These are phyloP conservation scores for Gaertneriomyces sp. DNA, from an alignment of 192 early-diverging fungal genomes.

Conservation along the genomic window DNA sequence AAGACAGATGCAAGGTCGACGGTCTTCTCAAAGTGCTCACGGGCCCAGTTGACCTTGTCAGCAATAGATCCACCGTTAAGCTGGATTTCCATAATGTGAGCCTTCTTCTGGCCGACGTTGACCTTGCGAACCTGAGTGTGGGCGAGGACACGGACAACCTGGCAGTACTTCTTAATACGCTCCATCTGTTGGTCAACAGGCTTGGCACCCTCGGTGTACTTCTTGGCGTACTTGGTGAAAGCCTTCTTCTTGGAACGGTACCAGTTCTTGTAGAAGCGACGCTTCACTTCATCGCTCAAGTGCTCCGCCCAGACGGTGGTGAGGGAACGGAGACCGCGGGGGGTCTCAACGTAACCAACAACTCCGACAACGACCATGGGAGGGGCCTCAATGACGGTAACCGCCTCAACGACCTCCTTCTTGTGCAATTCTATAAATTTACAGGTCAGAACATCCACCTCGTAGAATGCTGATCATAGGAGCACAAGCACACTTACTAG, in stretches of 20 bases:
- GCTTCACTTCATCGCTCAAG: constrained; percentile 93
- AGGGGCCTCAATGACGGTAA: constrained; percentile 96
- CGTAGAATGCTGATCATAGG: constrained; percentile 12
- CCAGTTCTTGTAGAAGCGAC: constrained; percentile 99
- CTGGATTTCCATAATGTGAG: constrained; percentile 99
- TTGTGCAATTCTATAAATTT: constrained; percentile 85
- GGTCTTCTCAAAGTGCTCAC: constrained; percentile 96
- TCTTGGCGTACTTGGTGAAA: constrained; percentile 99
- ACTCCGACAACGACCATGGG: constrained; percentile 97
- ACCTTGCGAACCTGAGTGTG: constrained; percentile 98
- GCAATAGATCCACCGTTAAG: constrained; percentile 95
- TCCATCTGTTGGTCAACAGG: constrained; percentile 88
- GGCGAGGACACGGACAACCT: constrained; percentile 92
- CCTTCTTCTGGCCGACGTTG: constrained; percentile 97
- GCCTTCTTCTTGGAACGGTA: constrained; percentile 99
- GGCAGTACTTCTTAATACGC: constrained; percentile 99
- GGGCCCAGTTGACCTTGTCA: constrained; percentile 97
- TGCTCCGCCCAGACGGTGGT: constrained; percentile 99
- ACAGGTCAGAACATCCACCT: not conserved
- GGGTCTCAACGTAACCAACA: constrained; percentile 99
- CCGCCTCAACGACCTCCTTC: constrained; percentile 99
- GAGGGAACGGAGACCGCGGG: constrained; percentile 93
- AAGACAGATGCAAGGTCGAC: constrained; percentile 86
- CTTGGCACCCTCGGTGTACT: constrained; percentile 82
- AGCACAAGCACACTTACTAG: constrained; percentile 57